phyloP scores from a whole-genome alignment of 495 filamentous ascomycete genomes.

The Thermothielavioides terrestris region DNA sequence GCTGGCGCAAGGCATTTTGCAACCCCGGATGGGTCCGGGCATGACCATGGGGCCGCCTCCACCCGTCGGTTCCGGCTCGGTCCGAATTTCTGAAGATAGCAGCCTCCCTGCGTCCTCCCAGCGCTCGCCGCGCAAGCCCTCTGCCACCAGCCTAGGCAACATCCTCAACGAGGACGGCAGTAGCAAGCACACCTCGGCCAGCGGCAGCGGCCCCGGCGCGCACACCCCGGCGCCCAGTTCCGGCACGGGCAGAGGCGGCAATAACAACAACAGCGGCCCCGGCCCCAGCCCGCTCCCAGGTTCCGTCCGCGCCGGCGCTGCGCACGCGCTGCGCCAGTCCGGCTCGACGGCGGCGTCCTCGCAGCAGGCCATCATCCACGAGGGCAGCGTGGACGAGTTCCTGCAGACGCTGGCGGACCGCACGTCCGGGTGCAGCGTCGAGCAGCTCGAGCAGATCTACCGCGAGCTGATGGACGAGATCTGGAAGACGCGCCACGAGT shows the following conservation, averaged over 20 bases:
- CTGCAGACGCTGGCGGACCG: conserved; percentile 50
- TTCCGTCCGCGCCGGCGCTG: not conserved
- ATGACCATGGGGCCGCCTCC: not conserved
- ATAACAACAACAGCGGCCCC: not conserved
- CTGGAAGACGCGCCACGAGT: conserved; percentile 69
- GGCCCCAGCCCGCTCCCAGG: not conserved
- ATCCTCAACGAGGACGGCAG: conserved; percentile 26
- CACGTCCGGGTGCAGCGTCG: conserved; percentile 74
- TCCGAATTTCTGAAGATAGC: conserved; percentile 3
- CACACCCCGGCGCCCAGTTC: not conserved
- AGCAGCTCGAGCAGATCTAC: conserved; percentile 91
- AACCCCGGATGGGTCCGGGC: conserved; percentile 10
- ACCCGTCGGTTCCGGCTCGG: not conserved
- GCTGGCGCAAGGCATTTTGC: conserved; percentile 34
- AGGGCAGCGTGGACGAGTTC: conserved; percentile 44
- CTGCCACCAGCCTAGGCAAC: conserved; percentile 25
- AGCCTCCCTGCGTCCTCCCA: conserved; percentile 31
- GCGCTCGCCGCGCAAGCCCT: conserved; percentile 21
- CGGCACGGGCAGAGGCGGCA: not conserved
- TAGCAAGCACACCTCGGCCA: conserved; percentile 1
- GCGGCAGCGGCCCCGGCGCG: not conserved
- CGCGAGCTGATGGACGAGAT: conserved; percentile 82
- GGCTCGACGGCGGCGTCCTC: conserved; percentile 24
- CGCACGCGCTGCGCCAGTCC: conserved; percentile 22
- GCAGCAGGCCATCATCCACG: conserved; percentile 52